Evolutionary conservation across 2,329 filamentous ascomycete species (phyloP).

Genomic region (Talaromyces sp.): DNA sequence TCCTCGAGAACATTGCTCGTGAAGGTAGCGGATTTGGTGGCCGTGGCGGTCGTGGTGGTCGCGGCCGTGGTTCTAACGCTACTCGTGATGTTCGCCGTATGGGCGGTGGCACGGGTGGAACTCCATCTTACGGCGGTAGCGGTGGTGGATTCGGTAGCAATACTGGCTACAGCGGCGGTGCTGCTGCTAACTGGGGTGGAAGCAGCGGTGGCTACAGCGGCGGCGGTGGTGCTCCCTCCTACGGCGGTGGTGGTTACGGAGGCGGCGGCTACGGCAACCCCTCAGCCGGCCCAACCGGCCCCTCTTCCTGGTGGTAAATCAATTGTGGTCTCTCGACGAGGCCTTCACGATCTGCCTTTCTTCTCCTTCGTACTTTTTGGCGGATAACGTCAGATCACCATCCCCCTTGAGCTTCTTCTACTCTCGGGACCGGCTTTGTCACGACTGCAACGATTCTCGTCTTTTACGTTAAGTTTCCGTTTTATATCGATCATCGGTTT

Average conservation of each 20-base stretch:
- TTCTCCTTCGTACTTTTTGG: slow-evolving; percentile 32
- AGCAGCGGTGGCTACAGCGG: slow-evolving; percentile 15
- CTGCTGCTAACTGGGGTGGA: slow-evolving; percentile 27
- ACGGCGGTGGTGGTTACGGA: slow-evolving; percentile 27
- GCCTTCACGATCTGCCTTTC: slow-evolving; percentile 35
- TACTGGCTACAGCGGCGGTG: slow-evolving; percentile 26
- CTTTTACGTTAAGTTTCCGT: slow-evolving; percentile 21
- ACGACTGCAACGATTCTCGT: slow-evolving; percentile 42
- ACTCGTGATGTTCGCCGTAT: slow-evolving; percentile 90
- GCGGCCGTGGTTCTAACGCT: slow-evolving; percentile 59
- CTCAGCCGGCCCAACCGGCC: slow-evolving; percentile 45
- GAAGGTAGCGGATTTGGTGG: slow-evolving; percentile 82
- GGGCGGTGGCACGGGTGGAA: slow-evolving; percentile 40
- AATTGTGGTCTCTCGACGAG: slow-evolving; percentile 39
- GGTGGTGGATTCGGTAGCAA: slow-evolving; percentile 26
- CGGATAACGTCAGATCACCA: slow-evolving; percentile 41
- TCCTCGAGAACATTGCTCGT: slow-evolving; percentile 95
- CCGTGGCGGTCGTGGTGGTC: slow-evolving; percentile 68
- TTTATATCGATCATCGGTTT: slow-evolving; percentile 20
- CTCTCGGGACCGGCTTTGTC: slow-evolving; percentile 42
- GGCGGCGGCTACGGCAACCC: slow-evolving; percentile 48
- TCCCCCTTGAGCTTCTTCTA: slow-evolving; percentile 28
- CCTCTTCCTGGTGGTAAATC: slow-evolving; percentile 53
- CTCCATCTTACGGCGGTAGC: slow-evolving; percentile 35
- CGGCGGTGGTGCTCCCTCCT: slow-evolving; percentile 25